Conservation (phyloP, 1,284 basidiomycete species). For the Porodaedalea pini region DNA sequence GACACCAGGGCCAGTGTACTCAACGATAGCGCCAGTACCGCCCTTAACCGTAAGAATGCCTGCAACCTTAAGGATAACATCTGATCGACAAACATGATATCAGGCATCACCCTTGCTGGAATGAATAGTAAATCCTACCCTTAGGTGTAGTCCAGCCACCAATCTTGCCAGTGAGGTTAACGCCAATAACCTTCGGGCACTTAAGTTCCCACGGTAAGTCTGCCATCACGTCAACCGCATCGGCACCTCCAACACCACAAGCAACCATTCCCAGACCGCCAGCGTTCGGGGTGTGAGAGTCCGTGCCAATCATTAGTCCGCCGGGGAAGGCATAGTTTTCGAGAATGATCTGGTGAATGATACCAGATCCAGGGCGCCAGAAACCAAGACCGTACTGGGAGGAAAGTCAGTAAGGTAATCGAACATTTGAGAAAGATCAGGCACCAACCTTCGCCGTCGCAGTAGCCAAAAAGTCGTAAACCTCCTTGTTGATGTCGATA, state of each 20-base stretch:
- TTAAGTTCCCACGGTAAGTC: constrained; percentile 98
- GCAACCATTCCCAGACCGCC: constrained; percentile 99
- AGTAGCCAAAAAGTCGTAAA: constrained; percentile 99
- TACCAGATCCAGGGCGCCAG: constrained; percentile 99
- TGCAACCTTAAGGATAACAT: constrained; percentile 96
- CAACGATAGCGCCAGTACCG: constrained; percentile 95
- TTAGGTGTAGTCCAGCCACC: constrained; percentile 97
- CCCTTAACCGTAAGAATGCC: constrained; percentile 98
- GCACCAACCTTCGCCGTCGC: constrained; percentile 82
- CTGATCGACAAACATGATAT: constrained; percentile 40
- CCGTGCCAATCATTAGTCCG: constrained; percentile 99
- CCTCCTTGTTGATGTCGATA: constrained; percentile 95
- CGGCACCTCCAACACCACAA: constrained; percentile 98
- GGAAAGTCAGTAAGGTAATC: constrained; percentile 13
- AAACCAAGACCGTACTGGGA: constrained; percentile 93
- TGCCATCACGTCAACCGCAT: constrained; percentile 99
- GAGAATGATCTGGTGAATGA: constrained; percentile 95
- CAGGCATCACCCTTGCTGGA: not conserved
- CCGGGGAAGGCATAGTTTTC: constrained; percentile 99
- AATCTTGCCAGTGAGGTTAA: constrained; percentile 94
- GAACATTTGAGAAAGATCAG: constrained; percentile 1
- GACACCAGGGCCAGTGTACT: constrained; percentile 92
- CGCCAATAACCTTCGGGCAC: constrained; percentile 98
- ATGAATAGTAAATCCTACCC: constrained; percentile 46
- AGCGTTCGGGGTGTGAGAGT: constrained; percentile 99